Conservation (phyloP, 164 flowering plant species). For the Warburgia ugandensis region DNA sequence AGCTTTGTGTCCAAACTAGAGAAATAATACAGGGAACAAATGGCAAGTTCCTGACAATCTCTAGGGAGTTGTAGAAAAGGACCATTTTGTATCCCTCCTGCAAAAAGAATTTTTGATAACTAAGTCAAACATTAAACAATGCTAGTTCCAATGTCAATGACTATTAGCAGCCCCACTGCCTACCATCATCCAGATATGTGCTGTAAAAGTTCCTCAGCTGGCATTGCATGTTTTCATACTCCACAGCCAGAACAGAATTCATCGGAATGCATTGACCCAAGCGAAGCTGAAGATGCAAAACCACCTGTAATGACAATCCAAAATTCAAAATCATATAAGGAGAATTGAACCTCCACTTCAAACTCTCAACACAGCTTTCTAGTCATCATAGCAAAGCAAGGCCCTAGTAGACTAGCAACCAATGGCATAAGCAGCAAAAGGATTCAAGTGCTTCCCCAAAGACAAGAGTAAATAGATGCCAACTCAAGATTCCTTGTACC, state of each 20-base stretch:
- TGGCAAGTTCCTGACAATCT: constrained; percentile 68
- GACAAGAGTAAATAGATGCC: neutral
- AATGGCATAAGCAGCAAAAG: neutral
- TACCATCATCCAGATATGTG: constrained; percentile 29
- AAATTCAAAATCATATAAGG: neutral
- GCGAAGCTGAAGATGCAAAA: constrained; percentile 58
- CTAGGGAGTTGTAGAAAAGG: constrained; percentile 65
- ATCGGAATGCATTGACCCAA: constrained; percentile 52
- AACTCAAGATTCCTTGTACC: too few relatives aligned
- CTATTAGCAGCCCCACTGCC: constrained; percentile 1
- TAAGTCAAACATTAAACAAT: constrained; percentile 1
- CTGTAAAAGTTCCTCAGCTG: constrained; percentile 40
- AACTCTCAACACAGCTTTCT: neutral
- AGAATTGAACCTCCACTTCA: neutral
- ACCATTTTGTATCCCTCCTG: constrained; percentile 52
- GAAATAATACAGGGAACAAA: constrained; percentile 72
- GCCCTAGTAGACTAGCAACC: neutral
- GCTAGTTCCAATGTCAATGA: neutral
- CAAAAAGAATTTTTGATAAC: constrained; percentile 12
- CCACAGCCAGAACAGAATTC: constrained; percentile 35
- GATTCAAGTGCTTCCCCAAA: neutral
- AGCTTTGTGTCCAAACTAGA: constrained; percentile 41
- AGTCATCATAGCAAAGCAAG: too few relatives aligned
- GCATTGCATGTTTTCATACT: constrained; percentile 48
- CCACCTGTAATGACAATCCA: constrained; percentile 35